Percentiles rank a stretch among this genome's conserved stretches.
Conservation (phyloP, 305 asterid species). For the Fraxinus paxiana region DNA sequence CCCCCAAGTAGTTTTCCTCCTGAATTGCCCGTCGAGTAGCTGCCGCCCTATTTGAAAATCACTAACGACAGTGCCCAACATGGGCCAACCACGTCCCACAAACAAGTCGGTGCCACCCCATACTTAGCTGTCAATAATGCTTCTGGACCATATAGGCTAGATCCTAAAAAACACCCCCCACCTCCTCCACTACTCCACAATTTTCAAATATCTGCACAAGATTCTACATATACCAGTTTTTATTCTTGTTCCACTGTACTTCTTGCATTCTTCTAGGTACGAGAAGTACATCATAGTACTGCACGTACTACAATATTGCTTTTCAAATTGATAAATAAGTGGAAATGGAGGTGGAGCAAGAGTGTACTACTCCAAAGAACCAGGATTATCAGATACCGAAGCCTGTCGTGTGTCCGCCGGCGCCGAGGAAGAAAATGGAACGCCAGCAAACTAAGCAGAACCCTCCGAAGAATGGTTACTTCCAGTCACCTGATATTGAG, state of each 20-base stretch:
- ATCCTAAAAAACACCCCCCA: too few relatives aligned
- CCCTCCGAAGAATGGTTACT: conserved; percentile 46
- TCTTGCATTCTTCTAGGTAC: background rate
- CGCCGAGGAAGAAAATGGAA: conserved; percentile 50
- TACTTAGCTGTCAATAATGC: too few relatives aligned
- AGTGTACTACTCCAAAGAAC: conserved; percentile 63
- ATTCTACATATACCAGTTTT: too few relatives aligned
- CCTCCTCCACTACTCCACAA: too few relatives aligned
- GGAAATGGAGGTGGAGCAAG: conserved; percentile 51
- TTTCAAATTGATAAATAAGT: too few relatives aligned
- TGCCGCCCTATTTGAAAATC: background rate
- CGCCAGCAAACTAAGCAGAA: conserved; percentile 24
- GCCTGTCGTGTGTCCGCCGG: conserved; percentile 52
- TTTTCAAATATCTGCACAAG: too few relatives aligned
- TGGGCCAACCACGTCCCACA: too few relatives aligned
- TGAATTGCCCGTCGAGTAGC: background rate
- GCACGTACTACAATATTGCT: background rate
- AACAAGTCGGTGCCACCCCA: too few relatives aligned
- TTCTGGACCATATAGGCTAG: too few relatives aligned
- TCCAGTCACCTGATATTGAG: conserved; percentile 58
- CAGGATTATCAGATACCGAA: conserved; percentile 45
- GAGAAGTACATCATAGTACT: background rate
- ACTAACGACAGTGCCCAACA: too few relatives aligned
- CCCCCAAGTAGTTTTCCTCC: background rate
- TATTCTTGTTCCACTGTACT: background rate